Conservation (phyloP, 148 eudicot genomes). For the Chenopodium formosanum region DNA sequence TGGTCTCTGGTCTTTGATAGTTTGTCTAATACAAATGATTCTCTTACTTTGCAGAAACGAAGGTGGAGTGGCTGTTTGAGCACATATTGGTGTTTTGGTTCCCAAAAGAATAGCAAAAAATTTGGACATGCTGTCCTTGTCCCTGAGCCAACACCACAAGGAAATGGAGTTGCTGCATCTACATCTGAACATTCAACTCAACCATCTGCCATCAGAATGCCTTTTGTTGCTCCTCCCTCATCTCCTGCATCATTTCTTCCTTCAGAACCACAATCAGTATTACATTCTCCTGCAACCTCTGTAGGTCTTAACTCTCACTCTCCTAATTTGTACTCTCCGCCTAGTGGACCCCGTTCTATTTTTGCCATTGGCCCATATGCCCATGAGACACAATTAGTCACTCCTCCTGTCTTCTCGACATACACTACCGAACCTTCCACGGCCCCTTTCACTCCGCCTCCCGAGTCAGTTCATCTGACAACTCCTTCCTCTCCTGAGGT, state of each 20-base stretch:
- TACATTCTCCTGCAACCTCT: slow-evolving; percentile 70
- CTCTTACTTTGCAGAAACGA: slow-evolving; percentile 58
- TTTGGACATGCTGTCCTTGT: slow-evolving; percentile 72
- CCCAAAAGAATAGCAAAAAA: slow-evolving; percentile 56
- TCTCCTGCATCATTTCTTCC: slow-evolving; percentile 95
- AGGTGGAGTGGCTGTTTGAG: slow-evolving; percentile 80
- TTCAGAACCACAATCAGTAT: slow-evolving; percentile 83
- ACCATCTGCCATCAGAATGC: slow-evolving; percentile 44
- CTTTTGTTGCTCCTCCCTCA: slow-evolving; percentile 92
- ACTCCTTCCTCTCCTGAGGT: slow-evolving; percentile 99
- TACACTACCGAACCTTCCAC: slow-evolving; percentile 92
- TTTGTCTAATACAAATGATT: background rate
- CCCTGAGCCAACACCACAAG: slow-evolving; percentile 56
- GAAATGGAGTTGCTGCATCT: slow-evolving; percentile 32
- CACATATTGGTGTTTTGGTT: slow-evolving; percentile 70
- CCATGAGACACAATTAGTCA: slow-evolving; percentile 85
- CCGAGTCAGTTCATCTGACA: slow-evolving; percentile 84
- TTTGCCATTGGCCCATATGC: slow-evolving; percentile 96
- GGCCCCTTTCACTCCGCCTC: slow-evolving; percentile 96
- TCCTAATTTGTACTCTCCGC: slow-evolving; percentile 64
- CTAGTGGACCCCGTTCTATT: slow-evolving; percentile 75
- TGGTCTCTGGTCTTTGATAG: background rate
- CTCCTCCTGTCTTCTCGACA: slow-evolving; percentile 96
- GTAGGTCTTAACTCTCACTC: slow-evolving; percentile 56
- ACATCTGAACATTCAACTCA: slow-evolving; percentile 38